These are phyloP conservation scores for Aspergillus homomorphus DNA, from an alignment of 495 filamentous ascomycete species.

Conservation along the genomic window DNA sequence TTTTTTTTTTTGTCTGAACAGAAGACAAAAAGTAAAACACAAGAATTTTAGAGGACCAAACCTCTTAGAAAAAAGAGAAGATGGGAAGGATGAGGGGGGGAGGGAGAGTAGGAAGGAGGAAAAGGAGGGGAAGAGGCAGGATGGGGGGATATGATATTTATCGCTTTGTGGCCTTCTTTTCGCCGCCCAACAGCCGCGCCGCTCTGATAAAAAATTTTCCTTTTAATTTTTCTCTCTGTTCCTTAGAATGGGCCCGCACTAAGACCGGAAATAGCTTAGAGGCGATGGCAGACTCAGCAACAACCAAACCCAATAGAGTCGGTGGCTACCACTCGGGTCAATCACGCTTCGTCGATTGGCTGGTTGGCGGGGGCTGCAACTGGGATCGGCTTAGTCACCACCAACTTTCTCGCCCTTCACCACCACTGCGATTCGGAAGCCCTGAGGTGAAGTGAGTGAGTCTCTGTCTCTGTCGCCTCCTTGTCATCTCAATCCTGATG, in stretches of 20 bases:
- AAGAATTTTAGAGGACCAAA: conserved; percentile 37
- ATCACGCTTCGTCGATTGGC: conserved; percentile 8
- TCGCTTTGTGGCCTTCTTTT: conserved; percentile 43
- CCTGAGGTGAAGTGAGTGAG: no score
- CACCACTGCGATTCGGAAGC: no score
- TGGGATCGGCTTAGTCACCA: neutral
- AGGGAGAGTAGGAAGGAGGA: conserved; percentile 24
- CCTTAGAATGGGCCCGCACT: conserved; percentile 17
- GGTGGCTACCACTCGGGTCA: conserved; percentile 13
- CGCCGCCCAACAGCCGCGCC: conserved; percentile 23
- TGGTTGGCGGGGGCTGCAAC: neutral
- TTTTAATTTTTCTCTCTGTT: conserved; percentile 26
- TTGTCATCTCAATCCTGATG: neutral
- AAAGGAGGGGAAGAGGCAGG: conserved; percentile 11
- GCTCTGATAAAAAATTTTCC: conserved; percentile 9
- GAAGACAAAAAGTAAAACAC: conserved; percentile 37
- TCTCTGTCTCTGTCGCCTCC: no score
- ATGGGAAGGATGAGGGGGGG: conserved; percentile 22
- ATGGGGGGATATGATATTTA: conserved; percentile 47
- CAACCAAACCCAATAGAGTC: conserved; percentile 17
- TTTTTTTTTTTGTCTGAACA: conserved; percentile 38
- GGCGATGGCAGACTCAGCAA: conserved; percentile 21
- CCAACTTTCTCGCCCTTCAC: neutral
- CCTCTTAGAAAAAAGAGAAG: conserved; percentile 40
- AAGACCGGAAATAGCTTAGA: conserved; percentile 19